Conservation (phyloP, 352 stramenopile genomes). For the Phytophthora podocarpi region DNA sequence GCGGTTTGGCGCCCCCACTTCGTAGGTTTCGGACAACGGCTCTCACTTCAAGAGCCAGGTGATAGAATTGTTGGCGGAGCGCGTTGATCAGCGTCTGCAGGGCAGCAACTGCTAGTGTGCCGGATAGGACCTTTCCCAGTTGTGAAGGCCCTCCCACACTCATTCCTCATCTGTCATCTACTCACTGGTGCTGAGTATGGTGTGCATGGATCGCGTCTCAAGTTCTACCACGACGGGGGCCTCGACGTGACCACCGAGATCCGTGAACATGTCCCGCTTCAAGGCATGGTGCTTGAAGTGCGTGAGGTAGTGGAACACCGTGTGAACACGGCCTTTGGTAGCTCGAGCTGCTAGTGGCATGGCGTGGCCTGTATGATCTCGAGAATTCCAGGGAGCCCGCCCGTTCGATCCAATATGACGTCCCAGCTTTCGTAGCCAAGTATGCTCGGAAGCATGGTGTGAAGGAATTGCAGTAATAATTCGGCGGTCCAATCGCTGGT, state of each 20-base stretch:
- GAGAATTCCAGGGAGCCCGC: conserved; percentile 18
- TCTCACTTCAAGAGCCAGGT: conserved; percentile 23
- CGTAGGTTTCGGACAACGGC: conserved; percentile 11
- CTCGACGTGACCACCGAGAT: conserved; percentile 12
- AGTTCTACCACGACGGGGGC: conserved; percentile 12
- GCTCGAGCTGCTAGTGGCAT: conserved; percentile 9
- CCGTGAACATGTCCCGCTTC: conserved; percentile 2
- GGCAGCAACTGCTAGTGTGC: conserved; percentile 5
- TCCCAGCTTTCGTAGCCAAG: conserved; percentile 4
- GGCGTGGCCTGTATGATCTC: conserved; percentile 8
- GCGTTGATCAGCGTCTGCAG: conserved; percentile 2
- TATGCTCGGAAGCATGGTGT: background rate
- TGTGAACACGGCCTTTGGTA: background rate
- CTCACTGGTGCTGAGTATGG: conserved; percentile 9
- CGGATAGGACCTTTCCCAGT: conserved; percentile 15
- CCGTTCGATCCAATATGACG: conserved; percentile 6
- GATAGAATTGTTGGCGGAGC: no score
- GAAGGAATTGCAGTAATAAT: background rate
- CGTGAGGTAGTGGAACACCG: background rate
- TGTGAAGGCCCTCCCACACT: conserved; percentile 4
- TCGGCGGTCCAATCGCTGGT: no score
- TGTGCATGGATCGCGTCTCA: conserved; percentile 8
- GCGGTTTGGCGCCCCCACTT: conserved; percentile 8
- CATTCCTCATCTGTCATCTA: conserved; percentile 18
- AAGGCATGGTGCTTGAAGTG: conserved; percentile 15